Evolutionary conservation across 2,329 filamentous ascomycete species (phyloP).

Genomic region (Metarhizium humberi): DNA sequence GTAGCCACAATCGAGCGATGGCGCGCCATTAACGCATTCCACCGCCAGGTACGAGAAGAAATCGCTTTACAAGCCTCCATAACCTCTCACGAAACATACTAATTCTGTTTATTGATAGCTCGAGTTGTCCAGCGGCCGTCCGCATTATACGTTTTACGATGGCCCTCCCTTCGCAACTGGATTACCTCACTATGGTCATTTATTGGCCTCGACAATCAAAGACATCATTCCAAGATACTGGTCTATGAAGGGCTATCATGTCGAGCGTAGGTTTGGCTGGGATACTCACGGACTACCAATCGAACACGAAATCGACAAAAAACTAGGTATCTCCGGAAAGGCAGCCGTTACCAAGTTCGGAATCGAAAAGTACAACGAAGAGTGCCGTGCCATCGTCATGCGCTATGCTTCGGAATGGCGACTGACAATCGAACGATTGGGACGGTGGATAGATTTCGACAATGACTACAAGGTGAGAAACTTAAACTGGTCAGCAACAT

Average conservation of each 20-base stretch:
- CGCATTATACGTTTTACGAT: slow-evolving; percentile 92
- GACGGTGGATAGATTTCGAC: slow-evolving; percentile 96
- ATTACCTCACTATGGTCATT: slow-evolving; percentile 57
- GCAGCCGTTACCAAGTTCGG: slow-evolving; percentile 82
- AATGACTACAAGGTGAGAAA: slow-evolving; percentile 77
- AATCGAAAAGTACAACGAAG: slow-evolving; percentile 80
- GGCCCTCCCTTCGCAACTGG: slow-evolving; percentile 72
- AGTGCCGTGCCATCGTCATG: slow-evolving; percentile 92
- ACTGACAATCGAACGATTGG: slow-evolving; percentile 75
- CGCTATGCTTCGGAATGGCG: slow-evolving; percentile 82
- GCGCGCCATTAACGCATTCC: slow-evolving; percentile 88
- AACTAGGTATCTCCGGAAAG: slow-evolving; percentile 77
- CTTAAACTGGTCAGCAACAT: not conserved
- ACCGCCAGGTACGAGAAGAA: slow-evolving; percentile 54
- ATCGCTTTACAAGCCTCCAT: not conserved
- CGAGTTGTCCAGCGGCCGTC: slow-evolving; percentile 72
- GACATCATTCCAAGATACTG: slow-evolving; percentile 95
- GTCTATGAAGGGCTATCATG: slow-evolving; percentile 93
- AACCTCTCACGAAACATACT: not conserved
- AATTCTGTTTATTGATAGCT: slow-evolving; percentile 28
- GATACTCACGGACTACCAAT: slow-evolving; percentile 90
- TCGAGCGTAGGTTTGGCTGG: slow-evolving; percentile 90
- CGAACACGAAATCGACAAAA: slow-evolving; percentile 97
- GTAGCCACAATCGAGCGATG: slow-evolving; percentile 75
- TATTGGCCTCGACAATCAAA: slow-evolving; percentile 90